Percentiles rank a stretch among this genome's conserved stretches.
These are phyloP conservation scores for Lachancea sp. DNA, from an alignment of 805 yeast genomes.

Conservation along the genomic window DNA sequence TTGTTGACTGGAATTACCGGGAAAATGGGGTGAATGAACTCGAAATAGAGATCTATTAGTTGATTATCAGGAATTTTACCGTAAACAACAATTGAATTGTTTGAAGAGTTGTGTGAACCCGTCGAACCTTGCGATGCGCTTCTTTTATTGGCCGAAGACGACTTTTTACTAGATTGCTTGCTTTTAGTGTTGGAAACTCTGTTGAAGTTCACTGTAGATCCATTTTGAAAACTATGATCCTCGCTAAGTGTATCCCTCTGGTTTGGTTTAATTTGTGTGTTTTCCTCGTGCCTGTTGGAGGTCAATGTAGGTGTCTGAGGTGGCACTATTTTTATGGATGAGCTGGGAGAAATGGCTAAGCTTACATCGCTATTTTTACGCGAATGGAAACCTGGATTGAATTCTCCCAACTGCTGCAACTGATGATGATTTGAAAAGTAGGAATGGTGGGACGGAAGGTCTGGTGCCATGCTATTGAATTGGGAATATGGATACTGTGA, in stretches of 20 bases:
- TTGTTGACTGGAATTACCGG: conserved; percentile 36
- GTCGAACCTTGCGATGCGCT: conserved; percentile 6
- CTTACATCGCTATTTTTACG: conserved; percentile 28
- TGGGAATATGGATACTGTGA: conserved; percentile 13
- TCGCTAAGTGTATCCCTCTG: background rate
- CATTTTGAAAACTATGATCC: background rate
- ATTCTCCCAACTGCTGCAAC: conserved; percentile 13
- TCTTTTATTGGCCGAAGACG: conserved; percentile 4
- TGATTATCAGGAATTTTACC: conserved; percentile 32
- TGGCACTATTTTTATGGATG: conserved; percentile 11
- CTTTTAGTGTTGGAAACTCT: background rate
- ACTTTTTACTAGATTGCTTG: background rate
- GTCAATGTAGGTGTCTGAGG: background rate
- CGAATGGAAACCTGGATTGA: conserved; percentile 25
- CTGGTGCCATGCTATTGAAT: conserved; percentile 7
- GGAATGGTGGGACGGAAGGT: conserved; percentile 12
- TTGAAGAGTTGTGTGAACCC: background rate
- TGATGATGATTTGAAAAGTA: conserved; percentile 4
- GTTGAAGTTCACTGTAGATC: background rate
- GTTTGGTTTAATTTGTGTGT: background rate
- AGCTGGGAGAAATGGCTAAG: conserved; percentile 29
- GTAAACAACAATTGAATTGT: conserved; percentile 14
- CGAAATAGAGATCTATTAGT: conserved; percentile 42
- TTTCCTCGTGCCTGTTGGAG: background rate
- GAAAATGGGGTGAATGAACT: conserved; percentile 38